A percentile compares a stretch with the other conserved stretches of the same genome.
Evolutionary conservation across 169 alveolate genomes (phyloP).

Genomic region (Plasmodium cynomolgi): DNA sequence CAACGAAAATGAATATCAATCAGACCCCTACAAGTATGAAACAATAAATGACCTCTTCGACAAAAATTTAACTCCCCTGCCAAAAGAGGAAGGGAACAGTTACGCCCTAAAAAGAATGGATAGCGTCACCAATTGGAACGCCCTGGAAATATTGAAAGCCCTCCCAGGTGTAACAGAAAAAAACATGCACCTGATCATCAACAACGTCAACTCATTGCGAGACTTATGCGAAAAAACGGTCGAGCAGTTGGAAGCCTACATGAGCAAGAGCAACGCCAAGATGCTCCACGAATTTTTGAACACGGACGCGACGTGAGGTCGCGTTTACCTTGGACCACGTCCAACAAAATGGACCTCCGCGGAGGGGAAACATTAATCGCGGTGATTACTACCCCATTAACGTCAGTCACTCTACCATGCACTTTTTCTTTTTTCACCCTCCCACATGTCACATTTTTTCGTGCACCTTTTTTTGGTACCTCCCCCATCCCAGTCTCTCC

Average conservation of each 20-base stretch:
- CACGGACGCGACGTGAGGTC: constrained; percentile 15
- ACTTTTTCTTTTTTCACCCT: neutral
- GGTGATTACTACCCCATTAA: neutral
- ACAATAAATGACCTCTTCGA: constrained; percentile 59
- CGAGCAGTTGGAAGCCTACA: constrained; percentile 57
- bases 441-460: neutral
- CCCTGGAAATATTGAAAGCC: constrained; percentile 59
- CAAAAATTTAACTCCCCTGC: constrained; percentile 18
- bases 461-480: neutral
- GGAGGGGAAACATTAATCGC: neutral
- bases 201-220: constrained; percentile 55
- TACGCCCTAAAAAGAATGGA: constrained; percentile 26
- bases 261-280: constrained; percentile 73
- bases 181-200: constrained; percentile 68
- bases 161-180: constrained; percentile 69
- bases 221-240: constrained; percentile 52
- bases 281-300: constrained; percentile 65
- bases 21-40: constrained; percentile 27
- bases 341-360: neutral
- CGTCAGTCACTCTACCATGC: neutral
- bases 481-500: neutral
- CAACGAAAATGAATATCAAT: neutral
- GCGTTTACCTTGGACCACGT: neutral
- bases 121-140: constrained; percentile 62
- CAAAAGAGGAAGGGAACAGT: neutral